phyloP scores from a whole-genome alignment of 345 rosid species.

The Populus ilicifolia region DNA sequence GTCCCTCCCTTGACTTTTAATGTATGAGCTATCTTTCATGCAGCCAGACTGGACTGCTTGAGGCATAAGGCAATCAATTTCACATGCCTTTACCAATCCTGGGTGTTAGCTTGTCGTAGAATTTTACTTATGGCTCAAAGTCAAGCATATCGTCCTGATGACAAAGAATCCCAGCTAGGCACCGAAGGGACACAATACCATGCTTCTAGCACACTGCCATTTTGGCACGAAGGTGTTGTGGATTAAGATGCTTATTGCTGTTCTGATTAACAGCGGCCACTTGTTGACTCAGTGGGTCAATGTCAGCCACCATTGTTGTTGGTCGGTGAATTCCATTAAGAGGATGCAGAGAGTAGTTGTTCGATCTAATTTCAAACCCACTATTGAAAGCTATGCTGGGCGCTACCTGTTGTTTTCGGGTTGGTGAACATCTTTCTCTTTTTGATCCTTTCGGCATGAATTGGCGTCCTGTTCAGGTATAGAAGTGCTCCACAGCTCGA shows the following conservation, averaged over 20 bases:
- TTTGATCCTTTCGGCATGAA: background rate
- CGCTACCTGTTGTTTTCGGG: background rate
- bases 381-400: conserved; percentile 18
- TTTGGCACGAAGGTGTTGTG: background rate
- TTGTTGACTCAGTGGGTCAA: background rate
- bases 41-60: background rate
- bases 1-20: background rate
- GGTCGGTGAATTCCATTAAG: conserved; percentile 23
- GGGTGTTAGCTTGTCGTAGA: background rate
- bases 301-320: conserved; percentile 7
- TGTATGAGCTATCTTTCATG: background rate
- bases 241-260: background rate
- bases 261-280: background rate
- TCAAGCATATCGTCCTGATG: background rate
- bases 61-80: conserved; percentile 1
- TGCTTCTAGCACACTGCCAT: background rate
- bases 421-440: background rate
- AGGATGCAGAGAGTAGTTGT: conserved; percentile 9
- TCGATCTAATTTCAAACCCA: conserved; percentile 1
- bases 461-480: conserved; percentile 12
- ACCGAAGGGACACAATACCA: background rate
- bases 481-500: background rate
- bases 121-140: background rate
- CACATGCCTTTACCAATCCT: background rate
- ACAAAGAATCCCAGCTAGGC: background rate